Base-by-base conservation (phyloP, 768 basidiomycete genomes). In the Glaciozyma martinii region DNA sequence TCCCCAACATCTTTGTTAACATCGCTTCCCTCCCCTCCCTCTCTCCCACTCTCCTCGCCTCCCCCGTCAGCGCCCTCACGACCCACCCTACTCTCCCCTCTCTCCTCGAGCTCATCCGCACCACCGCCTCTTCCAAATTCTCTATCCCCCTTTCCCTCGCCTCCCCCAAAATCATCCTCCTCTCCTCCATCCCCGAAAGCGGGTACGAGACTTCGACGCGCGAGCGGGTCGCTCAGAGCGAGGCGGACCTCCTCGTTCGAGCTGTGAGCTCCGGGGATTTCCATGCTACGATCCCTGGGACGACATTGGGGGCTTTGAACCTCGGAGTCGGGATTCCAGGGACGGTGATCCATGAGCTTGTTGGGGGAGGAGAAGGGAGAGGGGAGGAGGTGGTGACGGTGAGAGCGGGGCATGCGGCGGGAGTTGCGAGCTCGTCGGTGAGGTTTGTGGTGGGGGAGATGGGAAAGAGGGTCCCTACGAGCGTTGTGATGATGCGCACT, bases 251-350 rank as follows among this genome's bases (percentile, higher is more conserved):
- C 3, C 44, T 66, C 21, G 70, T 63, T 0, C 54, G 70, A 6
- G 66, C 70, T 0, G 50, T 71, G 7, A 50, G 44, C 18, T 60
- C 59, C 12, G 70, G 70, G 3, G 67, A 71, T 53, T 66, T 33
- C 27, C 70, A 71, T 54, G 66, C 66, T 15, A 63, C 64, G n/a
- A 66, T 71, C 33, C 70, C 70, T 0, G 70, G 66, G 0, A 71
- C 66, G 40, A 68, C 66, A n/a, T 54, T 71, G 33, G 70, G 59
- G 3, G 67, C 66, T 13, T 29, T 71, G 23, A 68, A 63, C 40
- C 25, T 71, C 27, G 69, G 61, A 0, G 3, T 25, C 1, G 69
- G 69, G 15, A 62, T 49, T 19, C 27, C n/a, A 2, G 66, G 69
- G 4, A 62, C 63, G 15, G 66, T 70, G 21, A n/a, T 66, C 0